Conservation (phyloP, 768 basidiomycete genomes). For the Tricholoma sp. region DNA sequence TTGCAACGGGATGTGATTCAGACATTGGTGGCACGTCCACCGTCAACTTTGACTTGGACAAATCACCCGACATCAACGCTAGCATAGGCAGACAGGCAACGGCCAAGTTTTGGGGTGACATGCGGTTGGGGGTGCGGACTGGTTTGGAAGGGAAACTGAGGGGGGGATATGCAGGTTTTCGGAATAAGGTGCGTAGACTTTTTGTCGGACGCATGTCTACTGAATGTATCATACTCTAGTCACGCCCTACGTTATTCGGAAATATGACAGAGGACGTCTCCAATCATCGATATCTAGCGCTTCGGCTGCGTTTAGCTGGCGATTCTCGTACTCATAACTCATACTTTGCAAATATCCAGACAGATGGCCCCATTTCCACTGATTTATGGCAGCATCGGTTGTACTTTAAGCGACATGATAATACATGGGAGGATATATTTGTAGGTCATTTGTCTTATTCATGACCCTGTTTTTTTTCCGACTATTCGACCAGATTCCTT, state of each 20-base stretch:
- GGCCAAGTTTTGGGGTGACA: slow-evolving; percentile 75
- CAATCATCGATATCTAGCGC: slow-evolving; percentile 70
- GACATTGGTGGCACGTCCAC: slow-evolving; percentile 86
- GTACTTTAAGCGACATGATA: slow-evolving; percentile 62
- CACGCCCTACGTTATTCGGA: slow-evolving; percentile 81
- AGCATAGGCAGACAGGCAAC: slow-evolving; percentile 46
- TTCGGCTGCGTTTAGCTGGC: slow-evolving; percentile 76
- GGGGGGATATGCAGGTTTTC: slow-evolving; percentile 87
- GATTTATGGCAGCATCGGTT: slow-evolving; percentile 96
- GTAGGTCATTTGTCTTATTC: slow-evolving; percentile 38
- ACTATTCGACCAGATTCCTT: slow-evolving; percentile 59
- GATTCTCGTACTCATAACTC: slow-evolving; percentile 71
- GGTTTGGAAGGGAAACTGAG: slow-evolving; percentile 66
- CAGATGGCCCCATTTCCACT: slow-evolving; percentile 70
- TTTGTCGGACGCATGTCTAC: background rate
- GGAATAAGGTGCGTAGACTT: slow-evolving; percentile 59
- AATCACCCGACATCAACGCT: slow-evolving; percentile 39
- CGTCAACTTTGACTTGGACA: slow-evolving; percentile 68
- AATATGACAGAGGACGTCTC: slow-evolving; percentile 82
- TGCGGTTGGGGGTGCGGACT: slow-evolving; percentile 64
- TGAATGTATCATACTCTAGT: slow-evolving; percentile 28
- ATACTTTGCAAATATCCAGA: slow-evolving; percentile 95
- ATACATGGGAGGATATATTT: slow-evolving; percentile 77
- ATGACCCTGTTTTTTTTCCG: slow-evolving; percentile 7
- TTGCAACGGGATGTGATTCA: slow-evolving; percentile 77